These are phyloP conservation scores for Fabrea salina DNA, from an alignment of 169 alveolate species.

Conservation along the genomic window DNA sequence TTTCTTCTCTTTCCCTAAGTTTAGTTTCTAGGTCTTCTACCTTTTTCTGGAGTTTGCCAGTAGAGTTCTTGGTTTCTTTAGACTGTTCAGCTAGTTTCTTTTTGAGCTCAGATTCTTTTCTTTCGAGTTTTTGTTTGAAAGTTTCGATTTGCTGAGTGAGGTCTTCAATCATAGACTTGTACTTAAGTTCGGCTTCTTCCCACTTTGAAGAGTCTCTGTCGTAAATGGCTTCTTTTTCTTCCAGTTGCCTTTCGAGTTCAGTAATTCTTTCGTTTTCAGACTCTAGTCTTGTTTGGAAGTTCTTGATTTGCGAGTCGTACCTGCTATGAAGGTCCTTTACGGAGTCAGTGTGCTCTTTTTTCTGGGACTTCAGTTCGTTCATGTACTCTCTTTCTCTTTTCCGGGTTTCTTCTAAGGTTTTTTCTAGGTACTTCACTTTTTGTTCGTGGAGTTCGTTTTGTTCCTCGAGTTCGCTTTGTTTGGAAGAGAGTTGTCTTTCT, in stretches of 20 bases:
- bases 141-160: neutral
- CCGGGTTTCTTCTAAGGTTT: constrained; percentile 55
- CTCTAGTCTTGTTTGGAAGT: constrained; percentile 40
- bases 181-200: constrained; percentile 39
- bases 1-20: constrained; percentile 22
- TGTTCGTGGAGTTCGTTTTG: constrained; percentile 70
- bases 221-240: constrained; percentile 39
- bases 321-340: constrained; percentile 57
- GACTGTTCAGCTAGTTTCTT: constrained; percentile 11
- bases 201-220: constrained; percentile 28
- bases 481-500: constrained; percentile 49
- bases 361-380: constrained; percentile 57
- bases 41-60: neutral
- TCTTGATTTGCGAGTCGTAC: constrained; percentile 59
- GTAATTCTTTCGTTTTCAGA: constrained; percentile 55
- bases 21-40: constrained; percentile 20
- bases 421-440: constrained; percentile 60
- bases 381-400: constrained; percentile 61
- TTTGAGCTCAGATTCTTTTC: constrained; percentile 30
- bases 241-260: constrained; percentile 57
- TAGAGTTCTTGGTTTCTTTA: neutral
- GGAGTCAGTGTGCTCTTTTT: constrained; percentile 54
- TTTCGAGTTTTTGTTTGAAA: constrained; percentile 3
- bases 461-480: constrained; percentile 69
- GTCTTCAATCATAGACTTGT: constrained; percentile 11